Evolutionary conservation across 116 monocot species (phyloP).

Genomic region (Cymodocea nodosa): DNA sequence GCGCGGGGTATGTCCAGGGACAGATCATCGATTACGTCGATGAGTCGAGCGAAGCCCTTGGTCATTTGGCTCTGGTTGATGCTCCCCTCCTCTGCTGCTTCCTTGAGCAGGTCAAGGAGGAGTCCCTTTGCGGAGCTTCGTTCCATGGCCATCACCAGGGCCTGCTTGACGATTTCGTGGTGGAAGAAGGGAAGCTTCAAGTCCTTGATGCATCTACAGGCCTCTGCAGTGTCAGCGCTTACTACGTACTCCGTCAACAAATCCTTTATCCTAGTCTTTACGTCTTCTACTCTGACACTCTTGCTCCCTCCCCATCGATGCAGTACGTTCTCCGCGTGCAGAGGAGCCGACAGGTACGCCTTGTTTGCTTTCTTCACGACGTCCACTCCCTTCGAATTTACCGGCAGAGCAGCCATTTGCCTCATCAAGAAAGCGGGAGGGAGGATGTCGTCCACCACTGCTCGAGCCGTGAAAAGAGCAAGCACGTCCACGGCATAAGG

Average conservation of each 20-base stretch:
- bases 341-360: conserved; percentile 58
- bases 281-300: conserved; percentile 46
- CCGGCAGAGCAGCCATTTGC: conserved; percentile 13
- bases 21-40: conserved; percentile 52
- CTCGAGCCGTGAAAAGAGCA: conserved; percentile 59
- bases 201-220: conserved; percentile 47
- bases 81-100: conserved; percentile 34
- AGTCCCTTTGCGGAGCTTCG: conserved; percentile 12
- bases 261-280: conserved; percentile 38
- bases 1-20: conserved; percentile 55
- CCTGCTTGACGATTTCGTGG: conserved; percentile 60
- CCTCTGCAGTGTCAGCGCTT: conserved; percentile 46
- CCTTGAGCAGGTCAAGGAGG: conserved; percentile 39
- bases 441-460: conserved; percentile 69
- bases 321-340: conserved; percentile 44
- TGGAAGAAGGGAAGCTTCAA: conserved; percentile 63
- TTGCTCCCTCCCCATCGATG: conserved; percentile 58
- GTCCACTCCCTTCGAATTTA: conserved; percentile 39
- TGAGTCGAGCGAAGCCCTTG: conserved; percentile 56
- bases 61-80: conserved; percentile 59
- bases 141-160: conserved; percentile 66
- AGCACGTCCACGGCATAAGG: conserved; percentile 53
- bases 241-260: conserved; percentile 41
- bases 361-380: conserved; percentile 50
- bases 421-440: conserved; percentile 62